phyloP scores from a whole-genome alignment of 306 rosid species.

The Cotoneaster glaucophyllus region DNA sequence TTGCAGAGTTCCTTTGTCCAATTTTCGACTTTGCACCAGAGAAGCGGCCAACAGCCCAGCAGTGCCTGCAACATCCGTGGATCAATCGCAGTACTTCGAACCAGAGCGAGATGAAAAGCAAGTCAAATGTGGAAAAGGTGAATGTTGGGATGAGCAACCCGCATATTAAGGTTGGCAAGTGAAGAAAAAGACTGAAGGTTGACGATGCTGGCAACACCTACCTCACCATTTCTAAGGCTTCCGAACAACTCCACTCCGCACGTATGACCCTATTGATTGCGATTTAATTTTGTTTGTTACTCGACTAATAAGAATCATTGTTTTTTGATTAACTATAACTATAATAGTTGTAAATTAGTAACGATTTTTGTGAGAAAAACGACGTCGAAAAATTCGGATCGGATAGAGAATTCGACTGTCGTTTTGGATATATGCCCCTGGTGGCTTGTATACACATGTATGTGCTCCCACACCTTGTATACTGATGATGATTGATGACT shows the following conservation, averaged over 20 bases:
- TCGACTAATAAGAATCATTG: conserved; percentile 26
- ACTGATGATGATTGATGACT: background rate
- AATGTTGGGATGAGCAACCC: conserved; percentile 74
- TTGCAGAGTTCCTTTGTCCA: conserved; percentile 65
- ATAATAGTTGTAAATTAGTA: conserved; percentile 52
- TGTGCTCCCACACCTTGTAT: background rate
- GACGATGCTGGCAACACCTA: conserved; percentile 13
- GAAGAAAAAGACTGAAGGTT: conserved; percentile 29
- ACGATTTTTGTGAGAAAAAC: conserved; percentile 39
- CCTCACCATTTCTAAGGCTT: conserved; percentile 1
- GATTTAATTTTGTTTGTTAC: conserved; percentile 33
- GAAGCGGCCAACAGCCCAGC: conserved; percentile 90
- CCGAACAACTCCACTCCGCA: background rate
- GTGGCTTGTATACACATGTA: conserved; percentile 2
- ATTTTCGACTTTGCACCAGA: conserved; percentile 74
- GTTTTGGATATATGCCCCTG: conserved; percentile 4
- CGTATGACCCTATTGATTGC: conserved; percentile 20
- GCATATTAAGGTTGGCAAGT: conserved; percentile 64
- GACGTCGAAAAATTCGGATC: conserved; percentile 6
- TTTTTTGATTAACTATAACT: conserved; percentile 26
- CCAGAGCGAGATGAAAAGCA: conserved; percentile 36
- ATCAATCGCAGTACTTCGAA: conserved; percentile 30
- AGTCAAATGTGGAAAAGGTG: conserved; percentile 42
- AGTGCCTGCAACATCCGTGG: conserved; percentile 86
- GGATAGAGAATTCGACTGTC: conserved; percentile 34